Conservation (phyloP, 2,329 filamentous ascomycete species). For the Curvularia sp. region DNA sequence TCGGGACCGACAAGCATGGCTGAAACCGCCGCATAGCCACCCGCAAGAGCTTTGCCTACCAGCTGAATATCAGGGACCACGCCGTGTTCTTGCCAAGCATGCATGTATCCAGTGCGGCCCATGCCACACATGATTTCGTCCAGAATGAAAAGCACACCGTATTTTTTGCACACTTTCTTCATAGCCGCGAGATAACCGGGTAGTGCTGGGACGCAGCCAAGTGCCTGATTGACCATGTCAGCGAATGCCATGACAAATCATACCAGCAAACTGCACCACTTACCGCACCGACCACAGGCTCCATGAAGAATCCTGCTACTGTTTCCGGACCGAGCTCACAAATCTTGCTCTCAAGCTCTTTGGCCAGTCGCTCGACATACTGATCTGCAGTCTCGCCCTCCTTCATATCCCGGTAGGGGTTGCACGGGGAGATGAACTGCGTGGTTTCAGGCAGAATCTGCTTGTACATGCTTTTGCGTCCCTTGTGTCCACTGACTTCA, state of each 20-base stretch:
- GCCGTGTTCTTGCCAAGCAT: conserved; percentile 68
- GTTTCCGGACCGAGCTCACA: conserved; percentile 65
- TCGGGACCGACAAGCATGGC: conserved; percentile 63
- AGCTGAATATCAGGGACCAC: conserved; percentile 70
- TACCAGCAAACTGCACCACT: conserved; percentile 36
- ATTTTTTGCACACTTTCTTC: conserved; percentile 69
- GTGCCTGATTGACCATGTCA: conserved; percentile 53
- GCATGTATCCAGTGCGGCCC: conserved; percentile 64
- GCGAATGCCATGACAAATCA: background rate
- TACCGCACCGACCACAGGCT: conserved; percentile 75
- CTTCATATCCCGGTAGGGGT: conserved; percentile 65
- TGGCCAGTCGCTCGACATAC: conserved; percentile 67
- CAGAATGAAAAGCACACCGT: conserved; percentile 77
- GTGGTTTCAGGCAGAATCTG: conserved; percentile 64
- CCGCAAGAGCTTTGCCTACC: conserved; percentile 70
- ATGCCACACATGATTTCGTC: conserved; percentile 80
- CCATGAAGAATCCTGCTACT: conserved; percentile 75
- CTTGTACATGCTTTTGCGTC: conserved; percentile 67
- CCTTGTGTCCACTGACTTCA: conserved; percentile 67
- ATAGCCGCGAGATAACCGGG: conserved; percentile 74
- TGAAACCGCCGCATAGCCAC: conserved; percentile 68
- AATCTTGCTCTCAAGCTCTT: conserved; percentile 73
- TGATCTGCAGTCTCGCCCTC: conserved; percentile 61
- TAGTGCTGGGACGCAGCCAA: conserved; percentile 72
- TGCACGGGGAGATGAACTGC: conserved; percentile 70